phyloP scores from a whole-genome alignment of 2,329 filamentous ascomycete genomes.

The Simplicillium aogashimaense region DNA sequence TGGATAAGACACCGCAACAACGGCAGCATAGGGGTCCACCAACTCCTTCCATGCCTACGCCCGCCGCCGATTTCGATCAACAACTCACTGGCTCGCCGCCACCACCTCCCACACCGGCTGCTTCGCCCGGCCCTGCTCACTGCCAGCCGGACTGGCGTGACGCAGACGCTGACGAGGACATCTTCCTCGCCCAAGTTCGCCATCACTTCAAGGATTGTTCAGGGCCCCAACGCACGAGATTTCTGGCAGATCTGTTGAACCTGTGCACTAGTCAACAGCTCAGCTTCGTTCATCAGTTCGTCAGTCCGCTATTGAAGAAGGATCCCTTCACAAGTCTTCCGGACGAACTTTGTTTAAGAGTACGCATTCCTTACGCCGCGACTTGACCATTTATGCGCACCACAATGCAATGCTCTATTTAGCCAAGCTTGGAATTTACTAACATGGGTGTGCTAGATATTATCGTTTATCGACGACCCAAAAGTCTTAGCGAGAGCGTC shows the following conservation, averaged over 20 bases:
- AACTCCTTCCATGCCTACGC: conserved; percentile 57
- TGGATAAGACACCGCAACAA: conserved; percentile 41
- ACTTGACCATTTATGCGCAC: not conserved
- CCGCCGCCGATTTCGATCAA: conserved; percentile 53
- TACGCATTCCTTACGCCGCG: conserved; percentile 33
- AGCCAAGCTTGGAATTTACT: not conserved
- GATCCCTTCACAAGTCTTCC: conserved; percentile 90
- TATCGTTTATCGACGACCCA: conserved; percentile 95
- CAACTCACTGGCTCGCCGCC: conserved; percentile 51
- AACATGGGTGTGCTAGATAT: conserved; percentile 46
- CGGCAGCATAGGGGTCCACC: conserved; percentile 45
- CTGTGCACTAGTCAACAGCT: conserved; percentile 91
- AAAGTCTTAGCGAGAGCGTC: conserved; percentile 88
- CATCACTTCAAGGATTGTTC: conserved; percentile 72
- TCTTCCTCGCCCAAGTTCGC: conserved; percentile 69
- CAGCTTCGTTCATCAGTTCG: conserved; percentile 93
- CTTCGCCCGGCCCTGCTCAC: conserved; percentile 53
- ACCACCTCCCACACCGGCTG: conserved; percentile 55
- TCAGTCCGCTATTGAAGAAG: conserved; percentile 88
- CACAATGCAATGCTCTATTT: not conserved
- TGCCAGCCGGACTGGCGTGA: conserved; percentile 64
- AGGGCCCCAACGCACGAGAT: conserved; percentile 64
- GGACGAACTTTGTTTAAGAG: conserved; percentile 83
- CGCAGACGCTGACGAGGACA: conserved; percentile 71
- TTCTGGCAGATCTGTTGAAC: conserved; percentile 82